These are phyloP conservation scores for Crithidia mellificae DNA, from an alignment of 208 protist species.

Conservation along the genomic window DNA sequence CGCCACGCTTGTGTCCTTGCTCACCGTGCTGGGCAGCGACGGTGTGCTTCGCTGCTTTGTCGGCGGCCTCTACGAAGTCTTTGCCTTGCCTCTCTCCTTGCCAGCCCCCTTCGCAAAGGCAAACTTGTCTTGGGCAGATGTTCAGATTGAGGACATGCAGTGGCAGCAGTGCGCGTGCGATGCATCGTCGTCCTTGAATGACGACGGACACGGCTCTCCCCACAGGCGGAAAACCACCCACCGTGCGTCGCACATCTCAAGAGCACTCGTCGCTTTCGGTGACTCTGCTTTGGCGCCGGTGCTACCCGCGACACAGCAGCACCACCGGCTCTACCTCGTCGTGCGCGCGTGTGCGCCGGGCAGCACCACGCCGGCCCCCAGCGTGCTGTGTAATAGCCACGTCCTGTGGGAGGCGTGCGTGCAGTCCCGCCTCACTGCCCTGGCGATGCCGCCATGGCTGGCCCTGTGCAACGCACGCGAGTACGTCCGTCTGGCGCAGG, in stretches of 20 bases:
- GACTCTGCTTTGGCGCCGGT: constrained; percentile 7
- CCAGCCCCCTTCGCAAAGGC: constrained; percentile 6
- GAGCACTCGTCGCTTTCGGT: constrained; percentile 7
- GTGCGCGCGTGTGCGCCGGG: too few relatives aligned
- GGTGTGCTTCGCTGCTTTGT: constrained; percentile 57
- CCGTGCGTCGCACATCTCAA: too few relatives aligned
- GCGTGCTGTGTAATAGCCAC: too few relatives aligned
- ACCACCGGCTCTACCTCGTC: constrained; percentile 20
- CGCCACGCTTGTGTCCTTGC: constrained; percentile 29
- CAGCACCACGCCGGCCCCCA: too few relatives aligned
- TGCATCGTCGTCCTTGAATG: too few relatives aligned
- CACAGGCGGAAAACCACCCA: too few relatives aligned
- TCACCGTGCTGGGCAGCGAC: constrained; percentile 51
- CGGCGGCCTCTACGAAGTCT: constrained; percentile 68
- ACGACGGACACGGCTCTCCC: too few relatives aligned
- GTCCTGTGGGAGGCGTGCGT: constrained; percentile 38
- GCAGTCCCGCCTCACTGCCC: constrained; percentile 22
- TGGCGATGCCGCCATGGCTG: constrained; percentile 31
- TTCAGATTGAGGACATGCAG: constrained; percentile 18
- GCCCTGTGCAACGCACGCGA: constrained; percentile 53
- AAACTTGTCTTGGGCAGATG: constrained; percentile 8
- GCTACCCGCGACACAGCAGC: constrained; percentile 9
- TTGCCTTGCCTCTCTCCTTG: constrained; percentile 22
- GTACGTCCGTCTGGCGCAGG: constrained; percentile 44
- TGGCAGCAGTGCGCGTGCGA: constrained; percentile 17